These are phyloP conservation scores for Orychophragmus violaceus DNA, from an alignment of 345 rosid genomes.

Conservation along the genomic window DNA sequence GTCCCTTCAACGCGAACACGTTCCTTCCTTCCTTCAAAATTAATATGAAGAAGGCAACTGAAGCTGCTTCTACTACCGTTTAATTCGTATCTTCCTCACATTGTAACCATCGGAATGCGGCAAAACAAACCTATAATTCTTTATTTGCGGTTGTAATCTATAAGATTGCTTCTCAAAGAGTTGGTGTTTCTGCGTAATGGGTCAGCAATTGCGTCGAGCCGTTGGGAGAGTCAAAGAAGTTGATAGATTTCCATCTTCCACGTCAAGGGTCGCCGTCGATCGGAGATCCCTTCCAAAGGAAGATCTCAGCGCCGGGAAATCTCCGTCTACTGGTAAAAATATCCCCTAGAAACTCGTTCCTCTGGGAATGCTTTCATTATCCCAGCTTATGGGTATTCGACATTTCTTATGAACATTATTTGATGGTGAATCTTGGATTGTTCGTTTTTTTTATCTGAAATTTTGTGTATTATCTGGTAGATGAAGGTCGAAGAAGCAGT, in stretches of 20 bases:
- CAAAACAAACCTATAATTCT: not conserved
- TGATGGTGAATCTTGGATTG: not conserved
- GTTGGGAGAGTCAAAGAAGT: constrained; percentile 53
- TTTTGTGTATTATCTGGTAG: constrained; percentile 26
- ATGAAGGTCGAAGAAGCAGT: constrained; percentile 31
- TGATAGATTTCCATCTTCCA: constrained; percentile 39
- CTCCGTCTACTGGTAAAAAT: too few species aligned
- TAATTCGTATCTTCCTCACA: not conserved
- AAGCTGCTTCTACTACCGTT: not conserved
- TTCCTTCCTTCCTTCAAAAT: constrained; percentile 4
- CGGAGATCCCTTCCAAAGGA: constrained; percentile 29
- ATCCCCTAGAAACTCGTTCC: too few species aligned
- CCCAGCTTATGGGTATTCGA: constrained; percentile 22
- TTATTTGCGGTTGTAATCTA: not conserved
- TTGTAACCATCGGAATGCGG: not conserved
- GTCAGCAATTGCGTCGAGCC: constrained; percentile 99
- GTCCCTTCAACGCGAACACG: constrained; percentile 15
- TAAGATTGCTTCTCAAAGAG: not conserved
- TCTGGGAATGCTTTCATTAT: too few species aligned
- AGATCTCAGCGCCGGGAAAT: constrained; percentile 28
- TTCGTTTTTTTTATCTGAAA: not conserved
- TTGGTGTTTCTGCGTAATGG: constrained; percentile 39
- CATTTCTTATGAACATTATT: not conserved
- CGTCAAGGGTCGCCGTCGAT: constrained; percentile 33
- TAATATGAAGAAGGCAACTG: not conserved